Evolutionary conservation across 1,139 yeast genomes (phyloP).

Genomic region (Zygoascus sp.): DNA sequence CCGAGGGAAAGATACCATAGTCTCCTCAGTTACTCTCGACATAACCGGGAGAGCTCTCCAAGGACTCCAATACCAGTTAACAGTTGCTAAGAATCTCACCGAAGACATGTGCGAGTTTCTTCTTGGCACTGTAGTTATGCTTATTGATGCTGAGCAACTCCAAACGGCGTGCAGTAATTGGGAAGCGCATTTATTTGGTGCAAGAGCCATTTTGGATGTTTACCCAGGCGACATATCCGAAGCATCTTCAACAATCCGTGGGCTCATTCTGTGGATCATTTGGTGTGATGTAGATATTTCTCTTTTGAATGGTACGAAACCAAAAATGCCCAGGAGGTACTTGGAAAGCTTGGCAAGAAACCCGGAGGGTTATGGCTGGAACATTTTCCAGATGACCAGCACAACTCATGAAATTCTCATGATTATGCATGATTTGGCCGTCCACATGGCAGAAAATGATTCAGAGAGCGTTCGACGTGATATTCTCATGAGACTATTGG

Average conservation of each 20-base stretch:
- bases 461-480: neutral
- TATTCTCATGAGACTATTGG: neutral
- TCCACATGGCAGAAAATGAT: neutral
- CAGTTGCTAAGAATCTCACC: neutral
- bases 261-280: neutral
- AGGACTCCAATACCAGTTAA: neutral
- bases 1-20: neutral
- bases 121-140: slow-evolving; percentile 1
- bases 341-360: neutral
- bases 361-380: neutral
- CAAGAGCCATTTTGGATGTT: neutral
- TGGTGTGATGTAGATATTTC: neutral
- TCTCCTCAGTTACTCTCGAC: neutral
- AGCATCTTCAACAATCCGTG: slow-evolving; percentile 1
- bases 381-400: slow-evolving; percentile 3
- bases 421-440: neutral
- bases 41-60: neutral
- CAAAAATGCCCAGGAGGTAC: neutral
- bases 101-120: neutral
- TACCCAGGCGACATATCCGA: neutral
- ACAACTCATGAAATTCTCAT: neutral
- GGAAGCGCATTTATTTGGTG: neutral
- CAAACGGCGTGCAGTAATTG: slow-evolving; percentile 1
- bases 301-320: neutral
- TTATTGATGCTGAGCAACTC: slow-evolving; percentile 1